Evolutionary conservation across 2,329 filamentous ascomycete species (phyloP).

Genomic region (Trichoderma harzianum): DNA sequence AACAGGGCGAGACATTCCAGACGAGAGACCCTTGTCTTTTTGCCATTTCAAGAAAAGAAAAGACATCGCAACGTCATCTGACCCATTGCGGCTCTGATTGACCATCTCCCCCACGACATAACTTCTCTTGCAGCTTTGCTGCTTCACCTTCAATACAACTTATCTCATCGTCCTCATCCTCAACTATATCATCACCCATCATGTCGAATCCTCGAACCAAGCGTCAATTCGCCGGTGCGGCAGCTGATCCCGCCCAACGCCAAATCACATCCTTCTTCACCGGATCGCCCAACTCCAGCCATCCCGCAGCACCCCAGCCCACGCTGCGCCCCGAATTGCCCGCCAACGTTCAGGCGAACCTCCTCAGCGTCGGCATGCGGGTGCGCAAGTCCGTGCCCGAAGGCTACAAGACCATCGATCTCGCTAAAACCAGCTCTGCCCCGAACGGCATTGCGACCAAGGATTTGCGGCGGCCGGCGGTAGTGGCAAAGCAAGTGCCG

Average conservation of each 20-base stretch:
- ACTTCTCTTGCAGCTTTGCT: neutral
- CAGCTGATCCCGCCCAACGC: slow-evolving; percentile 56
- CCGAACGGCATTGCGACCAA: neutral
- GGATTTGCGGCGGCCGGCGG: neutral
- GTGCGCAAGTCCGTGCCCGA: slow-evolving; percentile 90
- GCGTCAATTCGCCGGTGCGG: slow-evolving; percentile 58
- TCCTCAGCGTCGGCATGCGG: slow-evolving; percentile 92
- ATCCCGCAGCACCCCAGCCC: slow-evolving; percentile 26
- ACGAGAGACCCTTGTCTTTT: neutral
- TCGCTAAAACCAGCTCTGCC: slow-evolving; percentile 30
- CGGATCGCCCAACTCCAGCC: slow-evolving; percentile 38
- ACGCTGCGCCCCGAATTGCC: slow-evolving; percentile 53
- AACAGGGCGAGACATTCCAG: neutral
- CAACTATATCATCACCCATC: slow-evolving; percentile 17
- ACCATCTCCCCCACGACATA: neutral
- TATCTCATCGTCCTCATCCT: neutral
- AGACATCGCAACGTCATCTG: slow-evolving; percentile 1
- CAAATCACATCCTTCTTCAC: slow-evolving; percentile 64
- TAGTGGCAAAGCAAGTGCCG: slow-evolving; percentile 29
- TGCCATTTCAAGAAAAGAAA: neutral
- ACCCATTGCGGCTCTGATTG: neutral
- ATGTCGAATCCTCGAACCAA: slow-evolving; percentile 58
- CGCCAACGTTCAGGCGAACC: slow-evolving; percentile 67
- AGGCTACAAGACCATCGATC: slow-evolving; percentile 75
- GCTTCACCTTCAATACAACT: neutral